Evolutionary conservation across 129 eudicot genomes (phyloP), one percentile per base, ranked within the genome.

Genomic region (Artemisia annua): DNA sequence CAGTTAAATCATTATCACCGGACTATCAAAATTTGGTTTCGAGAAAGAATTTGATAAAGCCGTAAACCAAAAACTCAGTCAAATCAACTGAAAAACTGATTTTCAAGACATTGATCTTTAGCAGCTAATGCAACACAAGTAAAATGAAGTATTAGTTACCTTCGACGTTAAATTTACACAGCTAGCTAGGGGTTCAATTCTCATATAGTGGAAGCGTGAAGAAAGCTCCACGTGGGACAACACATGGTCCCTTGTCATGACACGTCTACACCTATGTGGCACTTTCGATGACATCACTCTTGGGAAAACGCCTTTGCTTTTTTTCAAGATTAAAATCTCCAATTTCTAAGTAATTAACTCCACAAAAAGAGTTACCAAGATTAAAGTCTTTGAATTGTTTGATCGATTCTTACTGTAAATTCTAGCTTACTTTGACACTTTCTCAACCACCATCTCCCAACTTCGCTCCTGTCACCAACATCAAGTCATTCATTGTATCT

Each of bases 231-330:
- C 73, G 75, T 64, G 82, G 81, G 71, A 78, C 56, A 63, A 71
- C 66, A 24, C 72, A 63, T 71, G 68, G 78, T 72, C 66, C 81
- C 65, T 64, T 24, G 13, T 71, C 61, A 63, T 78, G 78, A 65
- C 82, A 78, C 78, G 82, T 78, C 44, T n/a, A 65, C 67, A 28
- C 73, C 82, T 49, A 78, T 77, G 62, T 78, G 82, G 82, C 63
- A 78, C 55, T 30, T 53, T 19, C 5, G 30, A 46, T 71, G 68
- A 64, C 73, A 30, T 78, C 78, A 71, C 30, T 50, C 67, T 71
- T 71, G 82, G 63, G 1, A 78, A 65, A 71, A 71, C 73, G 46
- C 55, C 63, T 57, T 55, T 46, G 62, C 78, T 22, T 78, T 78
- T 78, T 78, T 13, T 78, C 68, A 71, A 78, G 68, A 78, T 64